Evolutionary conservation across 2,329 filamentous ascomycete species (phyloP), one percentile per base, ranked within the genome.

Genomic region (Drechslerella dactyloides): DNA sequence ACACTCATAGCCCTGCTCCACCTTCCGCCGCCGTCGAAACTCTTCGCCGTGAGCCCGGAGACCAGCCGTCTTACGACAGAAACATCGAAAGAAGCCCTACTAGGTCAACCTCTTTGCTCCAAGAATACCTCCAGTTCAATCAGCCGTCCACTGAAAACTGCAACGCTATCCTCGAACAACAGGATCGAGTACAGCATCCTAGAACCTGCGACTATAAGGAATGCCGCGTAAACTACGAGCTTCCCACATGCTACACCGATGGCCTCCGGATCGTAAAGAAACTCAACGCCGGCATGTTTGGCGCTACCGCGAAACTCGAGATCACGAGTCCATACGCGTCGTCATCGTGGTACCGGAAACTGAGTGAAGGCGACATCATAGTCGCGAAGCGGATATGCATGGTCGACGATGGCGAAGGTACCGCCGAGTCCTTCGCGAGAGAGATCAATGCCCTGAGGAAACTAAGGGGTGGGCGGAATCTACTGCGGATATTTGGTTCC

Each of bases 361-460:
- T 60, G 3, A 30, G 3, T 7, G 51, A 11, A 0, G 59, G 66
- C 4, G 7, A 51, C 19, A 44, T 17, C 4, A 19, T 70, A 15
- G 61, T 70, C 23, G 66, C 52, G 23, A 70, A 70, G 50, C 40
- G 66, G 51, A 64, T 60, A 15, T 21, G 33, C 17, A 15, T 46
- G 27, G 11, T 15, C 5, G 3, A 4, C 37, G n/a, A 61, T 6
- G n/a, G 53, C 23, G 37, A 15, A 8, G 17, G 8, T 3, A 48
- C 40, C 7, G 59, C 35, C 3, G 30, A 8, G n/a, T 53, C 58
- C 2, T 64, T 50, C 27, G 17, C 42, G 3, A 40, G 54, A 42
- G 66, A 70, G 56, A 51, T 63, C 1, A 17, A 44, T 1, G 37
- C 33, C 8, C 44, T 70, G n/a, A 53, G 57, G 15, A 50, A 0